A percentile compares a stretch with the other conserved stretches of the same genome.
Conservation (phyloP, 1,284 basidiomycete species). For the Ceratobasidium papillatum region DNA sequence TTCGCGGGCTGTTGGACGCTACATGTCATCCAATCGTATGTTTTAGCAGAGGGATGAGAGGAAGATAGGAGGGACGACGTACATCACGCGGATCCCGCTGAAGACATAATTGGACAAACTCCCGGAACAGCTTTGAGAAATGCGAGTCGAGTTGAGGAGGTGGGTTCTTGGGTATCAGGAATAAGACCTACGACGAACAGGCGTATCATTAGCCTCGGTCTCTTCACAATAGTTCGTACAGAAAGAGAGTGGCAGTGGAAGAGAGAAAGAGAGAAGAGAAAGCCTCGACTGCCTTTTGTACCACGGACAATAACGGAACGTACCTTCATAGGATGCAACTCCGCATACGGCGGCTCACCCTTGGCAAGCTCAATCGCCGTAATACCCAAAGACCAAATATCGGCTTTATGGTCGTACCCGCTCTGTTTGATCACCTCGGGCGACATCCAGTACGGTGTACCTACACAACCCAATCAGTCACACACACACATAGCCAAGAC, state of each 20-base stretch:
- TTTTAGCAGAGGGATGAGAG: constrained; percentile 24
- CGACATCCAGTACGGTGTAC: constrained; percentile 97
- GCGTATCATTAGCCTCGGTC: constrained; percentile 3
- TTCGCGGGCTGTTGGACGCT: constrained; percentile 94
- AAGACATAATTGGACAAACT: constrained; percentile 92
- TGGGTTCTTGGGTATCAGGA: constrained; percentile 97
- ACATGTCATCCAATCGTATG: constrained; percentile 36
- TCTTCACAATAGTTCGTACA: not conserved
- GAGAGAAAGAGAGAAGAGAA: not conserved
- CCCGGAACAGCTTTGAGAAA: constrained; percentile 92
- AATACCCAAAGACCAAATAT: constrained; percentile 97
- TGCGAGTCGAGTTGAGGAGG: constrained; percentile 89
- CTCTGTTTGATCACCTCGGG: constrained; percentile 99
- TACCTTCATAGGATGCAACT: constrained; percentile 98
- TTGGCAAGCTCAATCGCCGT: constrained; percentile 97
- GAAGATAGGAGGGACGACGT: constrained; percentile 49
- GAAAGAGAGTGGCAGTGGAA: not conserved
- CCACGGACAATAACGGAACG: not conserved
- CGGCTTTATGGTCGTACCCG: constrained; percentile 98
- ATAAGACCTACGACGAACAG: constrained; percentile 73
- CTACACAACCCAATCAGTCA: not conserved
- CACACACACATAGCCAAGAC: not conserved
- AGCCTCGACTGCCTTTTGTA: not conserved
- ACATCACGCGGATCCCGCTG: constrained; percentile 94
- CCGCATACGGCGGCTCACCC: constrained; percentile 97